These are phyloP conservation scores for Odontarrhena argentea DNA, from an alignment of 345 rosid species.

Conservation along the genomic window DNA sequence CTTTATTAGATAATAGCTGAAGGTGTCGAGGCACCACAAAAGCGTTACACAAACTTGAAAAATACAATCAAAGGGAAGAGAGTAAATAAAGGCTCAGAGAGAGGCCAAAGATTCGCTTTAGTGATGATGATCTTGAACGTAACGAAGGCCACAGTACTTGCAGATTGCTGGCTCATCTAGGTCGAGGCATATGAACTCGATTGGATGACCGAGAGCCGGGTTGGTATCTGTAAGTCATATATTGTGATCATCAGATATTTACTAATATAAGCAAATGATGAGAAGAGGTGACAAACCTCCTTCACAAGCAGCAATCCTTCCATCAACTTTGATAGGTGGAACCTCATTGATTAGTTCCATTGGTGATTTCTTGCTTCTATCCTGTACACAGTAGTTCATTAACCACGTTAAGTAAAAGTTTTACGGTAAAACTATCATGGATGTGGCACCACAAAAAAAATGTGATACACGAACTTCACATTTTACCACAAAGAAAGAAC, in stretches of 20 bases:
- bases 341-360: constrained; percentile 98
- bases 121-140: constrained; percentile 92
- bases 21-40: constrained; percentile 15
- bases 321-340: constrained; percentile 93
- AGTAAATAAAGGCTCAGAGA: not conserved
- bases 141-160: constrained; percentile 97
- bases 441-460: not conserved
- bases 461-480: not conserved
- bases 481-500: not conserved
- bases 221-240: constrained; percentile 53
- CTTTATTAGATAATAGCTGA: constrained; percentile 20
- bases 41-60: constrained; percentile 24
- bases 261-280: not conserved
- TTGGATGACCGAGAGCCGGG: constrained; percentile 95
- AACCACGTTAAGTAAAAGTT: not conserved
- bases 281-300: constrained; percentile 65
- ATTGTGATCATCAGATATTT: not conserved
- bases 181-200: constrained; percentile 97
- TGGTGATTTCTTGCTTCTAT: constrained; percentile 87
- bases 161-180: constrained; percentile 81
- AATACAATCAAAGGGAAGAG: constrained; percentile 1
- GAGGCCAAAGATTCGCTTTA: constrained; percentile 34
- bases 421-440: not conserved
- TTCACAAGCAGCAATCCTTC: constrained; percentile 95
- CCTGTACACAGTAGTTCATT: constrained; percentile 47